Evolutionary conservation across 768 basidiomycete genomes (phyloP).

Genomic region (Calocybe indica): DNA sequence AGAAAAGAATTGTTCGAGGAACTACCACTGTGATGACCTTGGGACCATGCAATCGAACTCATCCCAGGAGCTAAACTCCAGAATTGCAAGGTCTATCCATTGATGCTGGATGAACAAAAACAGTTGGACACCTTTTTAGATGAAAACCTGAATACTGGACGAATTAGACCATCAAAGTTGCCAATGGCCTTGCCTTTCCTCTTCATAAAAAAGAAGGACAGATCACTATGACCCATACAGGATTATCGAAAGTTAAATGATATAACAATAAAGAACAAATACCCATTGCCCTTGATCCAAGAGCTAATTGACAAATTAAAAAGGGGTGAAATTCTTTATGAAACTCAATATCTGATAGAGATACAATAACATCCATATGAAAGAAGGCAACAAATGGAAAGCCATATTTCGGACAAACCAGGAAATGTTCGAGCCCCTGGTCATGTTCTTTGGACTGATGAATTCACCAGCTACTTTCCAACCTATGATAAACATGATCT

Average conservation of each 20-base stretch:
- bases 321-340: conserved; percentile 19
- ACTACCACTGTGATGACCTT: conserved; percentile 22
- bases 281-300: conserved; percentile 23
- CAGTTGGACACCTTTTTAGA: conserved; percentile 19
- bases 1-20: conserved; percentile 11
- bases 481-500: conserved; percentile 29
- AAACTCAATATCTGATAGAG: conserved; percentile 33
- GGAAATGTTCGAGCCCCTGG: conserved; percentile 29
- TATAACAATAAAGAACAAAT: conserved; percentile 22
- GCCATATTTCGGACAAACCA: conserved; percentile 29
- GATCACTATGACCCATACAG: conserved; percentile 17
- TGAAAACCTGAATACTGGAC: conserved; percentile 19
- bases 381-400: conserved; percentile 35
- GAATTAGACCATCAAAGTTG: conserved; percentile 19
- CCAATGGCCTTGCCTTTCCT: conserved; percentile 17
- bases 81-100: conserved; percentile 26
- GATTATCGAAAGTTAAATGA: conserved; percentile 25
- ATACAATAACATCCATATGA: conserved; percentile 29
- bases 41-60: conserved; percentile 31
- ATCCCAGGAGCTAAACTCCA: conserved; percentile 19
- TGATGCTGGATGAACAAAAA: conserved; percentile 23
- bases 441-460: conserved; percentile 32
- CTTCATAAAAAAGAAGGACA: conserved; percentile 20
- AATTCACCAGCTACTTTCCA: conserved; percentile 28
- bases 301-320: conserved; percentile 20